Conservation (phyloP, 2,329 filamentous ascomycete species). For the Metarhizium anisopliae region DNA sequence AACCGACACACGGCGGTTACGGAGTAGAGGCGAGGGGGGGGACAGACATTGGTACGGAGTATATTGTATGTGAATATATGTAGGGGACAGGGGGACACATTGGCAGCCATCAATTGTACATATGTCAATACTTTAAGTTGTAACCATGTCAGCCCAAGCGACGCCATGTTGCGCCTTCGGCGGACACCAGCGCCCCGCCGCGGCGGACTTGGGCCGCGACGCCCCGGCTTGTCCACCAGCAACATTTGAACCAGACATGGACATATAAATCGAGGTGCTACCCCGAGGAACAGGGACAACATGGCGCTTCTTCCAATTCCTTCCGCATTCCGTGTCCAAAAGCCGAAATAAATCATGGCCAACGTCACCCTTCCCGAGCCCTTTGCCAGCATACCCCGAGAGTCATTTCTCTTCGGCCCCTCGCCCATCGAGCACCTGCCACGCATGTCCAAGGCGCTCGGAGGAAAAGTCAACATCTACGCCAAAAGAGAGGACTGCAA, state of each 20-base stretch:
- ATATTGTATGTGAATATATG: too few species aligned
- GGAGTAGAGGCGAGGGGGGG: neutral
- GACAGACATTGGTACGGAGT: neutral
- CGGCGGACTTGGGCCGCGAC: neutral
- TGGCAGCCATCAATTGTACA: too few species aligned
- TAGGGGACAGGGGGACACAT: too few species aligned
- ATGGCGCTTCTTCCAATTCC: too few species aligned
- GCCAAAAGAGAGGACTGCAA: slow-evolving; percentile 67
- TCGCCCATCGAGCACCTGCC: slow-evolving; percentile 61
- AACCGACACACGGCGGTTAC: too few species aligned
- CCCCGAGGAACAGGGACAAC: too few species aligned
- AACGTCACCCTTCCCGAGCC: slow-evolving; percentile 40
- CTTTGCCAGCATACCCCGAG: slow-evolving; percentile 54
- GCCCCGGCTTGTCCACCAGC: too few species aligned
- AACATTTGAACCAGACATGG: too few species aligned
- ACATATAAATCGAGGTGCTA: too few species aligned
- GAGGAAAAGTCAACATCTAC: slow-evolving; percentile 52
- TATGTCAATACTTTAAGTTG: too few species aligned
- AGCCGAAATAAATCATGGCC: neutral
- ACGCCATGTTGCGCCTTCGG: neutral
- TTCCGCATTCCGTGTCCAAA: too few species aligned
- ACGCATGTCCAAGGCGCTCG: slow-evolving; percentile 52
- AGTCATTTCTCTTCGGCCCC: slow-evolving; percentile 54
- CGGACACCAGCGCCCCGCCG: neutral
- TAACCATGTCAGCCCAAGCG: neutral